A percentile compares a stretch with the other conserved stretches of the same genome.
These are phyloP conservation scores for Daedalea quercina DNA, from an alignment of 768 basidiomycete genomes.

Conservation along the genomic window DNA sequence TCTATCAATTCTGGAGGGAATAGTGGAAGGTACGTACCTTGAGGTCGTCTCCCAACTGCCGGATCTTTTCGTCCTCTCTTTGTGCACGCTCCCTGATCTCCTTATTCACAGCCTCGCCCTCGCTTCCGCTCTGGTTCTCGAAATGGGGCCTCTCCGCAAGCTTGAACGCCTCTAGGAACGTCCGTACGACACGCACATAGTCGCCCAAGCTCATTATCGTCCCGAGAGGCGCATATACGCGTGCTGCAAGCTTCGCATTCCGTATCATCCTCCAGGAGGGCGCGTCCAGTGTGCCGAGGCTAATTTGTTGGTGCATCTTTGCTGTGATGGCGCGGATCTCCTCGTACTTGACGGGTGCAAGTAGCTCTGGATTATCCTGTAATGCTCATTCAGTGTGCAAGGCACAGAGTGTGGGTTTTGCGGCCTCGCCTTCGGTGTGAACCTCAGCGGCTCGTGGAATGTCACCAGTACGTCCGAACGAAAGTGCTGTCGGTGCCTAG, in stretches of 20 bases:
- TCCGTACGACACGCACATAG: slow-evolving; percentile 67
- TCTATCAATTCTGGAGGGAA: not conserved
- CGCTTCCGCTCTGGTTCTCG: slow-evolving; percentile 8
- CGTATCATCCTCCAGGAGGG: slow-evolving; percentile 80
- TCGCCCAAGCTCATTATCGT: slow-evolving; percentile 82
- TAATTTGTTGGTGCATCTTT: slow-evolving; percentile 61
- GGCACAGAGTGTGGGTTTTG: not conserved
- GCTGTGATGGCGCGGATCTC: slow-evolving; percentile 55
- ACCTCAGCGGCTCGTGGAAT: slow-evolving; percentile 64
- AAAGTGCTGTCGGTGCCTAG: slow-evolving; percentile 80
- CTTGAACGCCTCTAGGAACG: slow-evolving; percentile 76
- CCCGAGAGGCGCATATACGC: slow-evolving; percentile 85
- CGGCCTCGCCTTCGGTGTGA: slow-evolving; percentile 49
- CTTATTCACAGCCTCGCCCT: slow-evolving; percentile 12
- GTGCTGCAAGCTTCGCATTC: slow-evolving; percentile 66
- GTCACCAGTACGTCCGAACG: slow-evolving; percentile 84
- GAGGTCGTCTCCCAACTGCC: slow-evolving; percentile 39
- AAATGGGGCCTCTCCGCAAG: slow-evolving; percentile 14
- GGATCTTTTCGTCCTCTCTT: slow-evolving; percentile 20
- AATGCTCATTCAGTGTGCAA: not conserved
- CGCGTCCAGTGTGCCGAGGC: slow-evolving; percentile 73
- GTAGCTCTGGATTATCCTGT: slow-evolving; percentile 65
- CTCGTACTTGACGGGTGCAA: slow-evolving; percentile 58
- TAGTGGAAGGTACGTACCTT: slow-evolving; percentile 36
- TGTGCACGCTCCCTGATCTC: slow-evolving; percentile 17